These are phyloP conservation scores for Pseudogymnoascus destructans DNA, from an alignment of 2,329 filamentous ascomycete species.

Conservation along the genomic window DNA sequence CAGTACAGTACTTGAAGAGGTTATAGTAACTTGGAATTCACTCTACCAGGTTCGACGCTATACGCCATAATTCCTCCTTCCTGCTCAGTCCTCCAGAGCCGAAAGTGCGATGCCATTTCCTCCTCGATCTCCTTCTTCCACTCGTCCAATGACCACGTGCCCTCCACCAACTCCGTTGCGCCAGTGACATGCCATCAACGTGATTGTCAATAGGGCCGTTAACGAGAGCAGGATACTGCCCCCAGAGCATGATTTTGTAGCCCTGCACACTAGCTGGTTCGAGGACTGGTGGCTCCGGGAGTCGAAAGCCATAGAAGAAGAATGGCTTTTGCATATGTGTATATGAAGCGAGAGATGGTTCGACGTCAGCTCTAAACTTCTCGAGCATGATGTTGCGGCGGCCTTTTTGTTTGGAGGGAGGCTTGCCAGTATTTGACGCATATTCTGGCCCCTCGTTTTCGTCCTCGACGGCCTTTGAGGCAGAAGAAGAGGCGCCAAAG, in stretches of 20 bases:
- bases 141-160: slow-evolving; percentile 16
- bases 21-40: not conserved
- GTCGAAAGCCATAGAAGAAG: slow-evolving; percentile 16
- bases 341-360: slow-evolving; percentile 12
- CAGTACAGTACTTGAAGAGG: not conserved
- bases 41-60: not conserved
- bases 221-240: slow-evolving; percentile 16
- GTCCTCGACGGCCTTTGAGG: not conserved
- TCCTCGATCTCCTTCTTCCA: slow-evolving; percentile 16
- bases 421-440: slow-evolving; percentile 10
- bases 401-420: slow-evolving; percentile 8
- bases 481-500: slow-evolving; percentile 8
- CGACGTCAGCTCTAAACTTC: slow-evolving; percentile 13
- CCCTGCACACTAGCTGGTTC: slow-evolving; percentile 14
- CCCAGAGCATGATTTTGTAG: slow-evolving; percentile 17
- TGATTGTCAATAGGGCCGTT: slow-evolving; percentile 10
- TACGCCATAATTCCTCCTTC: not conserved
- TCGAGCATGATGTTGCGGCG: slow-evolving; percentile 16
- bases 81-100: slow-evolving; percentile 10
- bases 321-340: slow-evolving; percentile 14
- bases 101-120: slow-evolving; percentile 17
- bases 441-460: slow-evolving; percentile 7
- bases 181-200: slow-evolving; percentile 14
- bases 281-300: slow-evolving; percentile 15
- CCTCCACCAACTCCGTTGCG: slow-evolving; percentile 12